Evolutionary conservation across 768 basidiomycete species (phyloP).

Genomic region (Boletus vermiculosoides): DNA sequence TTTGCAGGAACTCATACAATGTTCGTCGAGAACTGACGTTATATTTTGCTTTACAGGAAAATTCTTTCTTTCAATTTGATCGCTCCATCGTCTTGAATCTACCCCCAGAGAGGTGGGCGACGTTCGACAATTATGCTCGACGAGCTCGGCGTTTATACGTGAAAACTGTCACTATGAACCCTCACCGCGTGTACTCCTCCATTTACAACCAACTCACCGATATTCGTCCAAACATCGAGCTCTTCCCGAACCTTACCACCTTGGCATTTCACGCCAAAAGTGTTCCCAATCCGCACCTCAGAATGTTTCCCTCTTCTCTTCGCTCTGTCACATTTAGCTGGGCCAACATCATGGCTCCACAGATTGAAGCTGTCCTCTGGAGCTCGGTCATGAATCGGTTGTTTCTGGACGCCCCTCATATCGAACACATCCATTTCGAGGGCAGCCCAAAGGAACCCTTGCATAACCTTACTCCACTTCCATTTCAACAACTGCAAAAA

Average conservation of each 20-base stretch:
- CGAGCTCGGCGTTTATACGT: conserved; percentile 23
- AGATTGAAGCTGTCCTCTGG: conserved; percentile 20
- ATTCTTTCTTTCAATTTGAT: conserved; percentile 19
- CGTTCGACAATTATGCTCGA: conserved; percentile 24
- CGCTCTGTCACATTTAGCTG: conserved; percentile 22
- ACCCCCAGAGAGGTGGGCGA: conserved; percentile 14
- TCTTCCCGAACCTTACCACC: conserved; percentile 22
- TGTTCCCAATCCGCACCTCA: conserved; percentile 7
- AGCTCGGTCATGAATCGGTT: conserved; percentile 21
- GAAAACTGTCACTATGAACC: conserved; percentile 28
- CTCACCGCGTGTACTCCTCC: conserved; percentile 26
- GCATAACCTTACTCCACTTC: conserved; percentile 12
- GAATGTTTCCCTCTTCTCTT: conserved; percentile 25
- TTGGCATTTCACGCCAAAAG: conserved; percentile 20
- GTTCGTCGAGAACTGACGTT: conserved; percentile 7
- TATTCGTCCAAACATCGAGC: conserved; percentile 24
- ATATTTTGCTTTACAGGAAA: conserved; percentile 13
- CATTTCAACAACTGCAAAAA: conserved; percentile 20
- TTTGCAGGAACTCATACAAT: background rate
- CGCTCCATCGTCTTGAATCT: conserved; percentile 1
- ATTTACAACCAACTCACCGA: conserved; percentile 24
- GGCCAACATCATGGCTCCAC: conserved; percentile 13
- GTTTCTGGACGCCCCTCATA: conserved; percentile 17
- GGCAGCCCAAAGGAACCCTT: conserved; percentile 25
- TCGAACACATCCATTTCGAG: conserved; percentile 25